These are phyloP conservation scores for Saccharomycopsis sp. DNA, from an alignment of 805 yeast species.

Conservation along the genomic window DNA sequence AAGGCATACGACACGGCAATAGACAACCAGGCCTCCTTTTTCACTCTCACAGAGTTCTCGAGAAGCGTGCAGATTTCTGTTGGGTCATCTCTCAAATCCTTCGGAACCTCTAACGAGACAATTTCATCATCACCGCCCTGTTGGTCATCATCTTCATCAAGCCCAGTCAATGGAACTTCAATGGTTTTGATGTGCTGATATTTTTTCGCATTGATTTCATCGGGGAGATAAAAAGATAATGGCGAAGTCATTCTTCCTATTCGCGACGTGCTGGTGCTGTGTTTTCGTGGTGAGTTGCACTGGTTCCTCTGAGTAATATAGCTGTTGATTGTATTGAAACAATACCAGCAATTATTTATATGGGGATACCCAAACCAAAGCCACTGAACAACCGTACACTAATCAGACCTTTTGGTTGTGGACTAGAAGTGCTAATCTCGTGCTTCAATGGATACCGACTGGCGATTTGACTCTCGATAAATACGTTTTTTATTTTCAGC, in stretches of 20 bases:
- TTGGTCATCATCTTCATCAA: conserved; percentile 12
- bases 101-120: conserved; percentile 72
- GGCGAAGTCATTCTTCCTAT: background rate
- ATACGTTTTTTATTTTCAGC: background rate
- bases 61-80: conserved; percentile 71
- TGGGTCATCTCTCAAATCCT: conserved; percentile 76
- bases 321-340: too few relatives aligned
- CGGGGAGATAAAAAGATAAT: conserved; percentile 5
- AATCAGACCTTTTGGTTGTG: background rate
- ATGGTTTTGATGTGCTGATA: conserved; percentile 15
- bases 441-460: too few relatives aligned
- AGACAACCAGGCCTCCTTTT: conserved; percentile 71
- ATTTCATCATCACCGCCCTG: conserved; percentile 50
- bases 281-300: too few relatives aligned
- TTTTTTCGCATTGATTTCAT: conserved; percentile 10
- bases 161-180: conserved; percentile 15
- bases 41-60: conserved; percentile 69
- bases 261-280: too few relatives aligned
- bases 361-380: too few relatives aligned
- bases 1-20: conserved; percentile 76
- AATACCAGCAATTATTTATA: too few relatives aligned
- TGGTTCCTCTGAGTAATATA: too few relatives aligned
- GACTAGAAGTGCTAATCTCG: too few relatives aligned
- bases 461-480: too few relatives aligned
- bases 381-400: background rate